Evolutionary conservation across 192 early-diverging fungal species (phyloP).

Genomic region (Rhizophagus clarus): DNA sequence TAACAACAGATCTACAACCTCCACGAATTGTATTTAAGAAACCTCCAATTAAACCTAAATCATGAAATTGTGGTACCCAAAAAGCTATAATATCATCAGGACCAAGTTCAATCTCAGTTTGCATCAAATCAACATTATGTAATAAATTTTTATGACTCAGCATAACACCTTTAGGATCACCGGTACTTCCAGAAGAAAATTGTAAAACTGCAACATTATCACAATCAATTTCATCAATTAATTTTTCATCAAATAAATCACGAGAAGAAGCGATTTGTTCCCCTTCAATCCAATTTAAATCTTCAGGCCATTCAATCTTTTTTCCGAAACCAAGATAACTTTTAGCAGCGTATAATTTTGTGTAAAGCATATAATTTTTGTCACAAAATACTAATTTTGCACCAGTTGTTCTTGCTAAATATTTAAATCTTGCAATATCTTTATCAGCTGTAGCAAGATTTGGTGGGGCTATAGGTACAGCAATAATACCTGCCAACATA

Average conservation of each 20-base stretch:
- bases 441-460: conserved; percentile 25
- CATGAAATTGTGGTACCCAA: conserved; percentile 31
- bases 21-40: conserved; percentile 23
- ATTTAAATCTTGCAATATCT: conserved; percentile 24
- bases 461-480: conserved; percentile 26
- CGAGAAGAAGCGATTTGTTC: background rate
- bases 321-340: conserved; percentile 5
- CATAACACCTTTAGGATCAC: conserved; percentile 28
- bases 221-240: conserved; percentile 17
- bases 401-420: background rate
- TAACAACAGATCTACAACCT: conserved; percentile 16
- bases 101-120: conserved; percentile 2
- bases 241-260: conserved; percentile 10
- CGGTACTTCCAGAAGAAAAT: conserved; percentile 30
- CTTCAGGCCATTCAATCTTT: conserved; percentile 28
- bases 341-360: conserved; percentile 5
- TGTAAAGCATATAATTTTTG: conserved; percentile 17
- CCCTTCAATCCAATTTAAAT: conserved; percentile 23
- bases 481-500: conserved; percentile 14
- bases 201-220: conserved; percentile 25
- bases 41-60: conserved; percentile 21
- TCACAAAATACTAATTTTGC: conserved; percentile 11
- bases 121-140: conserved; percentile 27
- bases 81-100: conserved; percentile 1
- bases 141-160: conserved; percentile 10